Base-by-base conservation (phyloP, 164 flowering plant genomes). In the Paratinospora sagittata region DNA sequence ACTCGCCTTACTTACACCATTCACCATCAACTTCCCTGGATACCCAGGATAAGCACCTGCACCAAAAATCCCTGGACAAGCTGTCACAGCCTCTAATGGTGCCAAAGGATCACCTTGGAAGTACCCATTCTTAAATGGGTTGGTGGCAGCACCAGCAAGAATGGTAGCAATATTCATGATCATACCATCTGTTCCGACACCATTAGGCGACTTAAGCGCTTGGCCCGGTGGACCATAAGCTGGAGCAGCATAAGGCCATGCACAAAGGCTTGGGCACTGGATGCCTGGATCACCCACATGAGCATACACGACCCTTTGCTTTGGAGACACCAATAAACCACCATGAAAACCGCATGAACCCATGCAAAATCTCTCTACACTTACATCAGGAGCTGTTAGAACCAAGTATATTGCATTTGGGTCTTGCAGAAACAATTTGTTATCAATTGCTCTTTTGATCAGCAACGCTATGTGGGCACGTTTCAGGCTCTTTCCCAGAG, bases 201-300 rank as follows among this genome's bases (percentile, higher is more conserved):
- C 75, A 26, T 83, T 83, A 0, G 86, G 86, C 16, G 81, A 75
- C 5, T 76, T 79, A 8, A 83, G 72, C 1, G 80, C 64, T 63
- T 65, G 71, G 19, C 78, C 69, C 7, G 77, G 85, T 12, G 85
- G 84, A 21, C 83, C 85, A 41, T 79, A 79, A 3, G 69, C 58
- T 0, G 82, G 82, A 27, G 57, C 65, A 3, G 73, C 75, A 45
- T 47, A 83, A 8, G 84, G 83, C 84, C 86, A 81, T 55, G 84
- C 78, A 70, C 84, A 83, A 17, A 69, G 75, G 11, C 85, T 79
- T 3, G 84, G 85, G 27, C 82, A 79, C 62, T 81, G 86, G 3
- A 64, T 36, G 26, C 8, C 17, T 0, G 86, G 75, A 34, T 83
- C 79, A 0, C 84, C 86, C 0, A 81, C 80, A 49, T 76, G 79